Percentiles rank a stretch among this genome's conserved stretches.
Evolutionary conservation across 768 basidiomycete species (phyloP).

Genomic region (Boletus coccyginus): DNA sequence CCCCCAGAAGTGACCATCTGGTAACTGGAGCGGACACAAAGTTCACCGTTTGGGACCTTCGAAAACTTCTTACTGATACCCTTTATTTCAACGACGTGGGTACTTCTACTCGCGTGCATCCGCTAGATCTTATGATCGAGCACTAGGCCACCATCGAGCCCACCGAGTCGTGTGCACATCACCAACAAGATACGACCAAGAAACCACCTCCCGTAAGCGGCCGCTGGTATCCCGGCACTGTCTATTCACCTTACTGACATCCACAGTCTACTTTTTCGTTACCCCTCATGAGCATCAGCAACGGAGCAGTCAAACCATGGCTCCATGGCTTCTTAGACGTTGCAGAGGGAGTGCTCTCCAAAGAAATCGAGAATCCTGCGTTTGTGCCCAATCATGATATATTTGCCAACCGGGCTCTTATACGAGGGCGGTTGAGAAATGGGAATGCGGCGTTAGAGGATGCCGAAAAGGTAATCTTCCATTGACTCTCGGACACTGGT

Average conservation of each 20-base stretch:
- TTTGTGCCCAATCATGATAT: not conserved
- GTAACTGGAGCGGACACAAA: constrained; percentile 5
- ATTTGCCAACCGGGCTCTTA: constrained; percentile 15
- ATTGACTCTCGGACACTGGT: not conserved
- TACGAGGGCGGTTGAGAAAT: constrained; percentile 5
- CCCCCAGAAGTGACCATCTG: constrained; percentile 5
- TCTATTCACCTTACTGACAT: not conserved
- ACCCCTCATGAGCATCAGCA: constrained; percentile 18
- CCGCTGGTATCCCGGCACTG: not conserved
- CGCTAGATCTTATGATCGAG: not conserved
- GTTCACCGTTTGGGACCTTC: constrained; percentile 15
- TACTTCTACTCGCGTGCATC: not conserved
- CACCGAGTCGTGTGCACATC: constrained; percentile 1
- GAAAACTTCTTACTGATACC: not conserved
- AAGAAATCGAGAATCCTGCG: constrained; percentile 3
- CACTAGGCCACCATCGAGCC: not conserved
- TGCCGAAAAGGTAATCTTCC: constrained; percentile 5
- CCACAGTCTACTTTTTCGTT: constrained; percentile 5
- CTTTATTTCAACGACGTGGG: constrained; percentile 4
- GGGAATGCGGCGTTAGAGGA: constrained; percentile 6
- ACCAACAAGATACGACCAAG: constrained; percentile 1
- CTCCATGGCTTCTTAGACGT: constrained; percentile 11
- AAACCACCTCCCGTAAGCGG: constrained; percentile 3
- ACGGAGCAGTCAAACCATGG: constrained; percentile 17
- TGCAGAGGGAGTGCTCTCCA: constrained; percentile 8